phyloP scores from a whole-genome alignment of 345 rosid genomes.

The Eucalyptus curtisii region DNA sequence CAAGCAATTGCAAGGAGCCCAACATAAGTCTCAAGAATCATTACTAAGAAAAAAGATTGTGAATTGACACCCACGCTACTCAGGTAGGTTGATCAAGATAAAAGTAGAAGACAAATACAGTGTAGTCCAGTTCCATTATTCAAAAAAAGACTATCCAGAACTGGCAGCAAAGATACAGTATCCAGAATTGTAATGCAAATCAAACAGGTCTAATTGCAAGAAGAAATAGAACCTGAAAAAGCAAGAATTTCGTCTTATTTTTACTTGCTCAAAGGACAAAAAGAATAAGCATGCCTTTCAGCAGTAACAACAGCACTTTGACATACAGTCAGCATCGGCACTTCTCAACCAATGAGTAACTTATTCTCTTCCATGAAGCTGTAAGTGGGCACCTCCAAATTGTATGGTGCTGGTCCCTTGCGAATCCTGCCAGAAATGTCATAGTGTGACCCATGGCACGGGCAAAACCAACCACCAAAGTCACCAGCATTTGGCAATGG shows the following conservation, averaged over 20 bases:
- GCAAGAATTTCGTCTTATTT: not conserved
- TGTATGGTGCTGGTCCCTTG: conserved; percentile 56
- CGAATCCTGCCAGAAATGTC: conserved; percentile 58
- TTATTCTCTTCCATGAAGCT: conserved; percentile 52
- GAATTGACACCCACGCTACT: not conserved
- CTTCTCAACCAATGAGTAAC: conserved; percentile 31
- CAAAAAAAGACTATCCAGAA: conserved; percentile 1
- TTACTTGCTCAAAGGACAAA: not conserved
- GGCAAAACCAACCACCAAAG: conserved; percentile 62
- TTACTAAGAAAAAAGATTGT: not conserved
- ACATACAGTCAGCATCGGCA: not conserved
- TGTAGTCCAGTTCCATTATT: conserved; percentile 16
- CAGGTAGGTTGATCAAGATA: not conserved
- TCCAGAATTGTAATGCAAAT: not conserved
- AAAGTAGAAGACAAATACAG: not conserved
- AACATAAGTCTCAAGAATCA: not conserved
- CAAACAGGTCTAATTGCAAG: not conserved
- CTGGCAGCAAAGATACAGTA: conserved; percentile 2
- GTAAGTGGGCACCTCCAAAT: conserved; percentile 55
- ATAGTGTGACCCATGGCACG: conserved; percentile 57
- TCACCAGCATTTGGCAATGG: conserved; percentile 59
- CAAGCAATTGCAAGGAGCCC: not conserved
- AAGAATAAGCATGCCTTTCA: conserved; percentile 5
- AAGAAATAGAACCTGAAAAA: not conserved
- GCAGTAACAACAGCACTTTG: not conserved